A percentile compares a stretch with the other conserved stretches of the same genome.
Evolutionary conservation across 2,329 filamentous ascomycete species (phyloP).

Genomic region (Trichoderma aggressivum): DNA sequence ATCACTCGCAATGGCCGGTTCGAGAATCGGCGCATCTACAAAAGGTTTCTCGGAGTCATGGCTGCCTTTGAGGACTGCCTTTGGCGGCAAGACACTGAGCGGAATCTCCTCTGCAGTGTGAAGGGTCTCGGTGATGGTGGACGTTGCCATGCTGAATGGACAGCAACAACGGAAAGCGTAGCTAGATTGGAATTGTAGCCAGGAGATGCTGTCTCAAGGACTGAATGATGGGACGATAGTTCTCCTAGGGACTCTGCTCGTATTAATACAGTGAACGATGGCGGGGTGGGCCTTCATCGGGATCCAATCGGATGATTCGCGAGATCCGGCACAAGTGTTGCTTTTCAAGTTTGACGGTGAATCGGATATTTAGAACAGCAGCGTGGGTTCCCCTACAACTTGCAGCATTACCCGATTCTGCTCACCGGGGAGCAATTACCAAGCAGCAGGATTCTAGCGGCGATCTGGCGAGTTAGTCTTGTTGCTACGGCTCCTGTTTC

Average conservation of each 20-base stretch:
- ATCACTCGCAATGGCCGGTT: background rate
- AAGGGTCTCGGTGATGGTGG: background rate
- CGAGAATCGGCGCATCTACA: background rate
- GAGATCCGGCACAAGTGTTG: background rate
- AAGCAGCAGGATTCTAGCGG: background rate
- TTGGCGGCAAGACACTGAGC: background rate
- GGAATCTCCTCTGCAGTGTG: background rate
- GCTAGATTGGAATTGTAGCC: background rate
- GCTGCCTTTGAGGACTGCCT: background rate
- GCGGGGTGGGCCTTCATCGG: background rate
- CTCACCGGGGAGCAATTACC: slow-evolving; percentile 10
- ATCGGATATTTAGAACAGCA: background rate
- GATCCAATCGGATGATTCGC: background rate
- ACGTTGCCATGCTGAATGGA: background rate
- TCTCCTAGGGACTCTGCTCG: background rate
- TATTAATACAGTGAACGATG: background rate
- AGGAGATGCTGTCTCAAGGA: background rate
- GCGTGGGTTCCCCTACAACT: background rate
- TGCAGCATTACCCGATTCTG: background rate
- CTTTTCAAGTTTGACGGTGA: background rate
- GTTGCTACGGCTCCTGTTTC: background rate
- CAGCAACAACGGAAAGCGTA: background rate
- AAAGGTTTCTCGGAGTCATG: background rate
- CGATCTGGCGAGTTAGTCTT: background rate
- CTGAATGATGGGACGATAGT: background rate